Evolutionary conservation across 441 rosid genomes (phyloP), one percentile per base, ranked within the genome.

Genomic region (Omphalea diandra): DNA sequence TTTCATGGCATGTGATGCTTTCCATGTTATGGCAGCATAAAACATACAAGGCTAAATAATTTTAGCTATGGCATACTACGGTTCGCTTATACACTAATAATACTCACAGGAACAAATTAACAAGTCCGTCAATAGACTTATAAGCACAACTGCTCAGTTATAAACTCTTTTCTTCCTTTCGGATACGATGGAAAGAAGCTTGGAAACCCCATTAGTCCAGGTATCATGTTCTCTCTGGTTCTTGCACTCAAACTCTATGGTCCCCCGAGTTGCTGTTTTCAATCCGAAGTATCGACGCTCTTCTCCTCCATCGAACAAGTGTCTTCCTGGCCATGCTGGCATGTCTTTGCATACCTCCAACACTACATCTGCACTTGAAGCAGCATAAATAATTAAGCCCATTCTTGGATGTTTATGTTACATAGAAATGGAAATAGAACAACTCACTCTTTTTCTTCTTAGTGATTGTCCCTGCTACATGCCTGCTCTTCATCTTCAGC

Each of bases 321-420:
- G 91, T 73, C 97, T 87, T 8, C 98, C 95, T 0, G 94, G 89
- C 98, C 98, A 93, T 31, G 96, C 91, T 1, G 96, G 83, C 84
- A 88, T 70, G 74, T 86, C 88, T 67, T 78, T 87, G 82, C 82
- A 83, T 14, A 93, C 93, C 62, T 87, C 93, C 55, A 86, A 10
- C 62, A 93, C 88, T 62, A 87, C 83, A 83, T 81, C 96, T 90
- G 89, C 75, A 65, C 33, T 33, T 9, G 50, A 58, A 20, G n/a
- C 7, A 26, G 24, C 24, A 26, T 27, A 24, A 8, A 27, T 10
- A 5, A 2, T 50, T 17, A 66, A 33, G 41, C 69, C 35, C 4
- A 0, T 38, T 17, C 29, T 24, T 67, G n/a, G 31, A 5, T 40
- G 12, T 60, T 36, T 5, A 2, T 24, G 22, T 7, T 22, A 7